A percentile compares a stretch with the other conserved stretches of the same genome.
phyloP scores from a whole-genome alignment of 2,329 filamentous ascomycete genomes.

The Endocalyx cinctus region DNA sequence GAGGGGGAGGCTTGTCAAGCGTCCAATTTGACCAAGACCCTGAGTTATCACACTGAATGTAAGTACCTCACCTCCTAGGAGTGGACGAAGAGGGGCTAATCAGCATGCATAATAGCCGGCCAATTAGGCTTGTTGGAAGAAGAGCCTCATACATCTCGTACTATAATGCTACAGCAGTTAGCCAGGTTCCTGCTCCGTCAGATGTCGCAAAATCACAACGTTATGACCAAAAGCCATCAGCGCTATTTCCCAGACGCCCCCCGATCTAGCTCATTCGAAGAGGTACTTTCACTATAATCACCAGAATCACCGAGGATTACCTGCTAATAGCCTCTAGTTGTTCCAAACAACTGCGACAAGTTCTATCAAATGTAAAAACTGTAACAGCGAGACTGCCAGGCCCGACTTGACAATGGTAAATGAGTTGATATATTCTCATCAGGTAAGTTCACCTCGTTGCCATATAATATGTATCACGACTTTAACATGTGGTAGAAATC shows the following conservation, averaged over 20 bases:
- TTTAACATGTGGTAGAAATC: slow-evolving; percentile 35
- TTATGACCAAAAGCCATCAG: slow-evolving; percentile 55
- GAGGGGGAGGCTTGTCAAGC: slow-evolving; percentile 92
- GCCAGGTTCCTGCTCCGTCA: slow-evolving; percentile 82
- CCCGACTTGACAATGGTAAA: slow-evolving; percentile 77
- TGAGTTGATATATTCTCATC: slow-evolving; percentile 75
- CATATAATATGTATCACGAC: slow-evolving; percentile 10
- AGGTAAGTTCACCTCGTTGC: slow-evolving; percentile 27
- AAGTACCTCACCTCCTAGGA: slow-evolving; percentile 24
- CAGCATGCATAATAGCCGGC: slow-evolving; percentile 51
- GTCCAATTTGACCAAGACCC: slow-evolving; percentile 86
- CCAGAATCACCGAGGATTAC: no score
- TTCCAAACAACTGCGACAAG: slow-evolving; percentile 68
- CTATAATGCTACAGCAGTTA: slow-evolving; percentile 78
- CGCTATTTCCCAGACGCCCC: slow-evolving; percentile 22
- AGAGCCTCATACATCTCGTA: slow-evolving; percentile 67
- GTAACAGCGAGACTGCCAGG: slow-evolving; percentile 78
- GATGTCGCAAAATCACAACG: slow-evolving; percentile 71
- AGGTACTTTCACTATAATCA: slow-evolving; percentile 37
- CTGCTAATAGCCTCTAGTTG: slow-evolving; percentile 34
- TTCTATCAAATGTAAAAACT: slow-evolving; percentile 79
- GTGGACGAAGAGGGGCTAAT: no score
- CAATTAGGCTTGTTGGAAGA: slow-evolving; percentile 82
- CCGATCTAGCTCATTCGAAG: slow-evolving; percentile 51
- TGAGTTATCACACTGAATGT: slow-evolving; percentile 78